Evolutionary conservation across 352 stramenopile species (phyloP).

Genomic region (Pythium sukuiense): DNA sequence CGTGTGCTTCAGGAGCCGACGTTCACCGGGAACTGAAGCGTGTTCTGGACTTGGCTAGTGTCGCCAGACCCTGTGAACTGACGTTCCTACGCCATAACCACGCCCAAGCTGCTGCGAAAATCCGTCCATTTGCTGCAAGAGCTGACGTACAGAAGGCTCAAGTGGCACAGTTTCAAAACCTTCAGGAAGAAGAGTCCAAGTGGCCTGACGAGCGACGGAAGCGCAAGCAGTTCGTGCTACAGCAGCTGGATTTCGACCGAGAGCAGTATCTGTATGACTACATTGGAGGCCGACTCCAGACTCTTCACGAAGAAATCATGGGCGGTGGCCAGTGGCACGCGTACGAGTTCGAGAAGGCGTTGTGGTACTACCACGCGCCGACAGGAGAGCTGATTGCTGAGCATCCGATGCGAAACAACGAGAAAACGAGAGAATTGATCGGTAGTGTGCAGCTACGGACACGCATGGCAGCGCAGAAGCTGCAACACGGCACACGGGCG

Average conservation of each 20-base stretch:
- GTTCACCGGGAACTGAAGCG: constrained; percentile 34
- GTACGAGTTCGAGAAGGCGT: constrained; percentile 57
- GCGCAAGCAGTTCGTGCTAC: constrained; percentile 60
- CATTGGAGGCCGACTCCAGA: constrained; percentile 40
- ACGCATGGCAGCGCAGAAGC: constrained; percentile 34
- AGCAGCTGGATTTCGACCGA: constrained; percentile 62
- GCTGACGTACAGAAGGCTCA: constrained; percentile 56
- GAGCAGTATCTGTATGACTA: constrained; percentile 55
- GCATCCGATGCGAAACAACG: constrained; percentile 56
- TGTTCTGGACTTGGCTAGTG: constrained; percentile 31
- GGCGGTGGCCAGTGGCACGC: constrained; percentile 52
- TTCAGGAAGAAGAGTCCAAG: constrained; percentile 40
- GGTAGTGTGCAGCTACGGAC: constrained; percentile 38
- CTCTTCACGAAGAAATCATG: constrained; percentile 52
- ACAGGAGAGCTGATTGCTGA: constrained; percentile 40
- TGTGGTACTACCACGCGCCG: constrained; percentile 61
- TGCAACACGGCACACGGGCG: constrained; percentile 37
- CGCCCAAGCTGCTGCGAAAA: constrained; percentile 43
- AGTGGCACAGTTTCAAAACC: constrained; percentile 37
- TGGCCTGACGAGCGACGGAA: constrained; percentile 32
- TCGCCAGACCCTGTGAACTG: constrained; percentile 49
- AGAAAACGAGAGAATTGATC: constrained; percentile 45
- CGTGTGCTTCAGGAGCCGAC: constrained; percentile 29
- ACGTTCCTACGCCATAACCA: constrained; percentile 63
- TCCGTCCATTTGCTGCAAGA: constrained; percentile 57